A percentile compares a stretch with the other conserved stretches of the same genome.
phyloP scores from a whole-genome alignment of 192 early-diverging fungal species.

The Coemansia sp. region DNA sequence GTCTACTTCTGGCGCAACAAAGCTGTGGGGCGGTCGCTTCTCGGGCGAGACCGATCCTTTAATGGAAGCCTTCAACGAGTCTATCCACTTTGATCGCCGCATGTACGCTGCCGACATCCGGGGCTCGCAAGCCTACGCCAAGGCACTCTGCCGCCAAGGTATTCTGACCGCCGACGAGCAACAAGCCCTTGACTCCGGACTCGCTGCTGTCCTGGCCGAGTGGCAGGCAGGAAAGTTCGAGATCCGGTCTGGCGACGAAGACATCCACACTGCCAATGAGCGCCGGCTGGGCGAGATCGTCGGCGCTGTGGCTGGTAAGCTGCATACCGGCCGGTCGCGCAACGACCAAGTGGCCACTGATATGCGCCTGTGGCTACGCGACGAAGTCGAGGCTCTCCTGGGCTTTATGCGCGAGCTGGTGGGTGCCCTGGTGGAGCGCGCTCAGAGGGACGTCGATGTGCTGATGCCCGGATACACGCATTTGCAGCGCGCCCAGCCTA shows the following conservation, averaged over 20 bases:
- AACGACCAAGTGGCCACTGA: slow-evolving; percentile 99
- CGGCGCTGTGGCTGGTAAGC: slow-evolving; percentile 90
- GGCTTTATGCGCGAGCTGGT: slow-evolving; percentile 78
- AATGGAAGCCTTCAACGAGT: slow-evolving; percentile 97
- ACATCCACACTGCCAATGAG: slow-evolving; percentile 99
- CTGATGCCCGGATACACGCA: slow-evolving; percentile 99
- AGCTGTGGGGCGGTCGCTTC: slow-evolving; percentile 87
- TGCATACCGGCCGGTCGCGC: slow-evolving; percentile 93
- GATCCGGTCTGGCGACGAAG: slow-evolving; percentile 82
- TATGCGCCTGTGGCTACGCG: slow-evolving; percentile 92
- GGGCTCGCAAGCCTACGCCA: slow-evolving; percentile 89
- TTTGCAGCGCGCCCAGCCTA: slow-evolving; percentile 96
- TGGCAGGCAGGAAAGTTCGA: slow-evolving; percentile 79
- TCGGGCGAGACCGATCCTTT: slow-evolving; percentile 90
- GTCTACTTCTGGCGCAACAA: slow-evolving; percentile 32
- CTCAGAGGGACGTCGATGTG: slow-evolving; percentile 87
- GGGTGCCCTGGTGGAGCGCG: slow-evolving; percentile 70
- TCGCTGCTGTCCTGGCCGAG: slow-evolving; percentile 75
- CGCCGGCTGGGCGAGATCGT: slow-evolving; percentile 90
- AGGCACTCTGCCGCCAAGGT: slow-evolving; percentile 69
- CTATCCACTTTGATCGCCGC: slow-evolving; percentile 89
- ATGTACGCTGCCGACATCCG: slow-evolving; percentile 88
- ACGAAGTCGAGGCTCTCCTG: slow-evolving; percentile 68
- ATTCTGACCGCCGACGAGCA: slow-evolving; percentile 81
- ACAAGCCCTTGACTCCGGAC: slow-evolving; percentile 70